Evolutionary conservation across 2,329 filamentous ascomycete genomes (phyloP).

Genomic region (Diplodia corticola): DNA sequence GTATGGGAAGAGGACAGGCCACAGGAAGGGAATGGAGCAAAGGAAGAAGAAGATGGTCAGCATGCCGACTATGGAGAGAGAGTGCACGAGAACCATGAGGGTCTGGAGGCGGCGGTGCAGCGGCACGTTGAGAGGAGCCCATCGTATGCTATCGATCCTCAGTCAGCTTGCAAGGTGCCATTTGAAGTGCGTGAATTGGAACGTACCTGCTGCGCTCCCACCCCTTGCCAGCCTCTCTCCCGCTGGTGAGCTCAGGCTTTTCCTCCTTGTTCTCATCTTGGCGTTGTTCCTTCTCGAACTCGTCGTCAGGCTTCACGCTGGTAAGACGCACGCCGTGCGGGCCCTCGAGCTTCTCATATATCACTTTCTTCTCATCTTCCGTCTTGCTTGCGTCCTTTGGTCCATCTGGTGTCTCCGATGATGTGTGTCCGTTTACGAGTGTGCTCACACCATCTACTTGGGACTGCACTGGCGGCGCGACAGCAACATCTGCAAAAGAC

Average conservation of each 20-base stretch:
- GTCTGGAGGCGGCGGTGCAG: slow-evolving; percentile 54
- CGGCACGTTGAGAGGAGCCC: slow-evolving; percentile 77
- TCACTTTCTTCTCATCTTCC: slow-evolving; percentile 31
- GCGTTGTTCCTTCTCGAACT: slow-evolving; percentile 39
- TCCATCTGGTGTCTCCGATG: slow-evolving; percentile 23
- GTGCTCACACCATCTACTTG: slow-evolving; percentile 17
- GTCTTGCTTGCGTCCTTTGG: slow-evolving; percentile 6
- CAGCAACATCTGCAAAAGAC: slow-evolving; percentile 42
- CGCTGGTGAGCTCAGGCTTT: slow-evolving; percentile 50
- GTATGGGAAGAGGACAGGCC: slow-evolving; percentile 78
- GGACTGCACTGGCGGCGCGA: slow-evolving; percentile 10
- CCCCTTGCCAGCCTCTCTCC: slow-evolving; percentile 54
- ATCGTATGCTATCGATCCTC: slow-evolving; percentile 62
- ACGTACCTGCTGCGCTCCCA: slow-evolving; percentile 52
- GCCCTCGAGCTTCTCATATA: slow-evolving; percentile 48
- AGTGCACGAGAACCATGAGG: slow-evolving; percentile 51
- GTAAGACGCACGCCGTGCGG: slow-evolving; percentile 49
- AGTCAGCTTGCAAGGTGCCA: background rate
- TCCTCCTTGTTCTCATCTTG: slow-evolving; percentile 33
- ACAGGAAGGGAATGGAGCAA: slow-evolving; percentile 86
- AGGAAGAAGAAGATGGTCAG: slow-evolving; percentile 86
- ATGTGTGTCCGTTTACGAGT: background rate
- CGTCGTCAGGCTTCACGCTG: slow-evolving; percentile 44
- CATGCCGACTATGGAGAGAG: slow-evolving; percentile 48
- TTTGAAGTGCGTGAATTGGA: background rate